These are phyloP conservation scores for Lichenothelia convexa DNA, from an alignment of 495 filamentous ascomycete genomes.

Conservation along the genomic window DNA sequence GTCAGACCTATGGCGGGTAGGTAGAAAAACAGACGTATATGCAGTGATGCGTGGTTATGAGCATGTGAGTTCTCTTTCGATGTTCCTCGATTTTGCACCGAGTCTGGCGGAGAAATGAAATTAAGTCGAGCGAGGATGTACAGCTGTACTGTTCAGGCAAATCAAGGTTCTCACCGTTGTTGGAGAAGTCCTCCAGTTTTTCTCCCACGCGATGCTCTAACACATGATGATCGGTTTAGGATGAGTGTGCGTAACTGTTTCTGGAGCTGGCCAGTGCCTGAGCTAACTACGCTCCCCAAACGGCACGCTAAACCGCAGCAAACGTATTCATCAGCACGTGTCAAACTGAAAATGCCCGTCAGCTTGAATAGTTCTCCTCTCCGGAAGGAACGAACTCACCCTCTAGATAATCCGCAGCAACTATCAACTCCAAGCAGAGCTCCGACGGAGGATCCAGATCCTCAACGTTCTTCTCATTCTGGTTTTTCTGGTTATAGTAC, in stretches of 20 bases:
- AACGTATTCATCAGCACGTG: background rate
- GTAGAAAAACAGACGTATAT: slow-evolving; percentile 3
- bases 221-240: background rate
- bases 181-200: background rate
- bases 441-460: slow-evolving; percentile 79
- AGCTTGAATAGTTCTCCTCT: background rate
- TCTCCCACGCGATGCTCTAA: background rate
- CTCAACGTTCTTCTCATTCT: slow-evolving; percentile 54
- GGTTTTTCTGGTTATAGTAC: slow-evolving; percentile 56
- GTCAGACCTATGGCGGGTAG: slow-evolving; percentile 1
- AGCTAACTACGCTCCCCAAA: background rate
- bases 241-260: background rate
- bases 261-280: background rate
- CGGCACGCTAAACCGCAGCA: background rate
- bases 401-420: slow-evolving; percentile 62
- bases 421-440: slow-evolving; percentile 61
- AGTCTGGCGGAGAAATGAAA: background rate
- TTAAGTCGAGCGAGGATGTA: background rate
- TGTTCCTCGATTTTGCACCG: background rate
- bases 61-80: no score
- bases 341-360: background rate
- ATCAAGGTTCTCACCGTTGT: no score
- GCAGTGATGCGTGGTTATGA: slow-evolving; percentile 7
- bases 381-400: slow-evolving; percentile 5
- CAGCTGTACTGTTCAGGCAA: background rate